These are phyloP conservation scores for Centaurea solstitialis DNA, from an alignment of 129 eudicot species.

Conservation along the genomic window DNA sequence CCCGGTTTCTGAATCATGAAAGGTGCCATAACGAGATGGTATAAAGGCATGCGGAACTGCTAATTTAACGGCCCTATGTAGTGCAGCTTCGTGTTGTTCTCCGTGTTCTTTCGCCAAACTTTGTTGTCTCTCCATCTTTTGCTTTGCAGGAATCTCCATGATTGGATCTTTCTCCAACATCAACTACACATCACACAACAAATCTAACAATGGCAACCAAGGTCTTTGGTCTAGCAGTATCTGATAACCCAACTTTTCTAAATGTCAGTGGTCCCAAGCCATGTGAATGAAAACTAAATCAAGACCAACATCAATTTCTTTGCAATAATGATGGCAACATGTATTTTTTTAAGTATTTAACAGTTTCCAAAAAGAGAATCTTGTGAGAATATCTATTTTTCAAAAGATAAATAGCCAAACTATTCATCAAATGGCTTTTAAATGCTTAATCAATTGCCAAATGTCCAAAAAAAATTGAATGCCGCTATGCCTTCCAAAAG, in stretches of 20 bases:
- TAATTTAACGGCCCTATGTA: conserved; percentile 68
- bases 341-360: not conserved
- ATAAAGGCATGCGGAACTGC: conserved; percentile 72
- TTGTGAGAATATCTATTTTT: not conserved
- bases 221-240: too few species aligned
- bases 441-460: conserved; percentile 1
- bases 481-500: too few species aligned
- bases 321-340: not conserved
- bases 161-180: conserved; percentile 70
- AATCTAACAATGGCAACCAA: not conserved
- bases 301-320: not conserved
- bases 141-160: conserved; percentile 67
- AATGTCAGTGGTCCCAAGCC: not conserved
- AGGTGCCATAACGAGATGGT: conserved; percentile 79
- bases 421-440: not conserved
- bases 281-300: not conserved
- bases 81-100: conserved; percentile 76
- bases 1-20: conserved; percentile 42
- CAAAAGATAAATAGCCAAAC: not conserved
- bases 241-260: too few species aligned
- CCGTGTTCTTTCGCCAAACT: conserved; percentile 65
- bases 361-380: not conserved
- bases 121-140: conserved; percentile 84
- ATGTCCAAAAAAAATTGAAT: not conserved
- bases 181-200: conserved; percentile 41